These are phyloP conservation scores for Primulina eburnea DNA, from an alignment of 257 asterid genomes.

Conservation along the genomic window DNA sequence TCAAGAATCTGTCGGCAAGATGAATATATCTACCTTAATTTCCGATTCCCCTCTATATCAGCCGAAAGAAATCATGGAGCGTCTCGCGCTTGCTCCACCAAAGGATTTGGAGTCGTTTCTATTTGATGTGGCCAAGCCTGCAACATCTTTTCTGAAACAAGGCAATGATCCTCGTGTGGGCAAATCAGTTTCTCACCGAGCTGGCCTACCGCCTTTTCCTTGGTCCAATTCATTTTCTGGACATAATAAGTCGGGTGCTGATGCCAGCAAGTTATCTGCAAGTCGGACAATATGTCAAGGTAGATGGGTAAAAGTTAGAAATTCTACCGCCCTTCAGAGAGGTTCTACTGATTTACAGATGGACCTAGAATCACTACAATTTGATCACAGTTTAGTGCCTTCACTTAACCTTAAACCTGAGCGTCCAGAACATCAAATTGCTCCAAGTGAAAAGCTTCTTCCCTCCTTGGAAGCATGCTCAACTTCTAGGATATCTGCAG, in stretches of 20 bases:
- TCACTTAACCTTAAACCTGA: slow-evolving; percentile 26
- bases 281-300: slow-evolving; percentile 68
- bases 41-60: slow-evolving; percentile 40
- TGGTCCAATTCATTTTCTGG: slow-evolving; percentile 82
- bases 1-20: slow-evolving; percentile 50
- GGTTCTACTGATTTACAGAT: slow-evolving; percentile 45
- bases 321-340: slow-evolving; percentile 35
- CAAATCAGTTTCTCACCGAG: slow-evolving; percentile 49
- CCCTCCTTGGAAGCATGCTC: slow-evolving; percentile 46
- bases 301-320: slow-evolving; percentile 73
- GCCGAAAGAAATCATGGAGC: slow-evolving; percentile 61
- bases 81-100: slow-evolving; percentile 71
- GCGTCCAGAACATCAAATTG: slow-evolving; percentile 32
- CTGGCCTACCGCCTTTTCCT: slow-evolving; percentile 87
- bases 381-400: slow-evolving; percentile 73
- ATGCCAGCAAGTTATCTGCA: slow-evolving; percentile 59
- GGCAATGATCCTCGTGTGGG: slow-evolving; percentile 59
- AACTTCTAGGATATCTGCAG: slow-evolving; percentile 49
- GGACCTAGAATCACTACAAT: slow-evolving; percentile 60
- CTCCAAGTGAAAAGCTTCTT: slow-evolving; percentile 37
- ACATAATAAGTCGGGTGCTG: slow-evolving; percentile 60
- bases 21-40: slow-evolving; percentile 22
- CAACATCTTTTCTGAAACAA: slow-evolving; percentile 44
- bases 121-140: slow-evolving; percentile 59
- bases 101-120: slow-evolving; percentile 79